Evolutionary conservation across 192 early-diverging fungal species (phyloP).

Genomic region (Coemansia sp.): DNA sequence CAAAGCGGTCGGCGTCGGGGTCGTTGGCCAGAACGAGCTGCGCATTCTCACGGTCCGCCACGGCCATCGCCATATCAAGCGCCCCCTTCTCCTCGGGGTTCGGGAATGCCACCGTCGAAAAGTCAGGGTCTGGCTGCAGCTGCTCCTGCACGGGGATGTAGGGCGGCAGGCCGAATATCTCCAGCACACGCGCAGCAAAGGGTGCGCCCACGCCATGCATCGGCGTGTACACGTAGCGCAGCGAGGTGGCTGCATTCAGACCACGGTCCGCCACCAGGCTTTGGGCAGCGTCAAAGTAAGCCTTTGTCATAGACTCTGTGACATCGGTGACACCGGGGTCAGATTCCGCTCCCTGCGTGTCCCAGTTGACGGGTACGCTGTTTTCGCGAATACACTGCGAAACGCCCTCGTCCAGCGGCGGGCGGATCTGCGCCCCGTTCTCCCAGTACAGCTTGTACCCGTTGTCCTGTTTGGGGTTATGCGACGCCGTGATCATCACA

Average conservation of each 20-base stretch:
- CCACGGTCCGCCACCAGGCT: constrained; percentile 22
- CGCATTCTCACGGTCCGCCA: constrained; percentile 60
- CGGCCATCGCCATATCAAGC: constrained; percentile 69
- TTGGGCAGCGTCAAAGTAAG: constrained; percentile 69
- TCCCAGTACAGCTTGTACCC: constrained; percentile 90
- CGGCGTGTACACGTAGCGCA: constrained; percentile 81
- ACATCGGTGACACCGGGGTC: constrained; percentile 60
- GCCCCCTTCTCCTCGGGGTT: constrained; percentile 92
- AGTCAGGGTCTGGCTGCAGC: constrained; percentile 82
- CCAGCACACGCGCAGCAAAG: constrained; percentile 70
- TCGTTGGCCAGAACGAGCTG: constrained; percentile 88
- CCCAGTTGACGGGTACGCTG: constrained; percentile 66
- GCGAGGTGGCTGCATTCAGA: constrained; percentile 16
- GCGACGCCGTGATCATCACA: constrained; percentile 97
- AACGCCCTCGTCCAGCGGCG: constrained; percentile 83
- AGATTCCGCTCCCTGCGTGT: constrained; percentile 58
- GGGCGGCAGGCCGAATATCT: constrained; percentile 68
- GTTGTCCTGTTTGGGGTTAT: constrained; percentile 94
- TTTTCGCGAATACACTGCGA: constrained; percentile 73
- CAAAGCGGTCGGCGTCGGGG: constrained; percentile 92
- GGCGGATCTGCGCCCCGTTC: constrained; percentile 90
- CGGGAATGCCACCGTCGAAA: constrained; percentile 85
- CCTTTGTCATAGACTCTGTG: constrained; percentile 62
- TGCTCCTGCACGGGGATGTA: constrained; percentile 70
- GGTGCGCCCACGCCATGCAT: constrained; percentile 94